These are phyloP conservation scores for Kwoniella mangroviensis DNA, from an alignment of 768 basidiomycete species.

Conservation along the genomic window DNA sequence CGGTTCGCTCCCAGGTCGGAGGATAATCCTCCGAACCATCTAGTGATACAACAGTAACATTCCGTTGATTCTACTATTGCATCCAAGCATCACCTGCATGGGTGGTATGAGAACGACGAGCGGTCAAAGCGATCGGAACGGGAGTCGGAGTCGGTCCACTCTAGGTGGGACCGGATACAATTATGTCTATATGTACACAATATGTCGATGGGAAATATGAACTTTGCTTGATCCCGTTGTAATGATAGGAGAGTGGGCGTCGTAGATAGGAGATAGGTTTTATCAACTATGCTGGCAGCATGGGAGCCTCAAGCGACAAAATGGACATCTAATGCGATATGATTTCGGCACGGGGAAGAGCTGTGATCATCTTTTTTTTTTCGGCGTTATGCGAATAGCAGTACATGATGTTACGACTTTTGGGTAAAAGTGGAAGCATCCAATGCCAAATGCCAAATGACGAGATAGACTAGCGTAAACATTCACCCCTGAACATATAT, in stretches of 20 bases:
- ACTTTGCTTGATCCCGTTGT: conserved; percentile 1
- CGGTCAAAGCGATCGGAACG: not conserved
- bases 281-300: no score
- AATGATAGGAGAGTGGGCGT: not conserved
- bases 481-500: not conserved
- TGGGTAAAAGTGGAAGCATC: not conserved
- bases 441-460: no score
- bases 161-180: not conserved
- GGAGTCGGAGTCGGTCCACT: conserved; percentile 2
- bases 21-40: not conserved
- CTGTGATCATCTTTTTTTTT: not conserved
- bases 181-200: not conserved
- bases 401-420: not conserved
- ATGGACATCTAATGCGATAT: no score
- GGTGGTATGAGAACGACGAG: no score
- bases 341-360: no score
- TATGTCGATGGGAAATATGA: not conserved
- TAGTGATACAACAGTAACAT: no score
- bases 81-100: not conserved
- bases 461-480: not conserved
- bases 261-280: no score
- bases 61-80: no score
- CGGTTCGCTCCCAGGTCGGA: conserved; percentile 11
- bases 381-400: not conserved
- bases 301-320: no score